These are phyloP conservation scores for Daldinia concentrica DNA, from an alignment of 495 filamentous ascomycete species.

Conservation along the genomic window DNA sequence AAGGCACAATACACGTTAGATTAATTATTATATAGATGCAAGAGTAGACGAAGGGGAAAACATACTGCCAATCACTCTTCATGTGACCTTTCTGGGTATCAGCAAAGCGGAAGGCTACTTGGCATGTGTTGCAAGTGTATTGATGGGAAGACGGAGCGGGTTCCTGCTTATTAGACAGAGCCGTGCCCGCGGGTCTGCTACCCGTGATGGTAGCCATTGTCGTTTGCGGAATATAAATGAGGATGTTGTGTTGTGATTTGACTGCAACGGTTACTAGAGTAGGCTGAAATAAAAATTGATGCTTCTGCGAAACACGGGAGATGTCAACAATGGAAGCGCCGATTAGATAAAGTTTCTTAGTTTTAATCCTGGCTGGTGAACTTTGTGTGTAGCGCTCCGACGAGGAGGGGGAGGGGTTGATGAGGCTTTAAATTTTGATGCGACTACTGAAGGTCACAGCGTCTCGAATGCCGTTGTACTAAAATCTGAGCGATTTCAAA, in stretches of 20 bases:
- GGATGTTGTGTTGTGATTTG: background rate
- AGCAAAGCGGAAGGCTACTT: conserved; percentile 91
- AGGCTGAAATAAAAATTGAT: background rate
- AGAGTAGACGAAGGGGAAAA: conserved; percentile 34
- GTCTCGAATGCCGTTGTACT: conserved; percentile 6
- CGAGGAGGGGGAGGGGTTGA: conserved; percentile 30
- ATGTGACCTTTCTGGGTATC: conserved; percentile 96
- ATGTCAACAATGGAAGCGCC: conserved; percentile 15
- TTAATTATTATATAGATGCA: conserved; percentile 7
- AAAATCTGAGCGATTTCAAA: conserved; percentile 1
- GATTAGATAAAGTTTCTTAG: conserved; percentile 9
- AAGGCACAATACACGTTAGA: conserved; percentile 24
- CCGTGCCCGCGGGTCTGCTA: conserved; percentile 49
- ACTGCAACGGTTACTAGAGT: background rate
- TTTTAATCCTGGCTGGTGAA: background rate
- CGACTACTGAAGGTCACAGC: conserved; percentile 6
- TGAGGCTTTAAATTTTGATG: conserved; percentile 42
- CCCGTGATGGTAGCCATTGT: conserved; percentile 65
- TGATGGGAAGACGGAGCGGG: conserved; percentile 70
- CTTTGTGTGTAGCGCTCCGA: background rate
- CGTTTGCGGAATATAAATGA: conserved; percentile 2
- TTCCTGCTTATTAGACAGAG: conserved; percentile 47
- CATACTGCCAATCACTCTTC: conserved; percentile 98
- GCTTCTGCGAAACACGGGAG: conserved; percentile 15
- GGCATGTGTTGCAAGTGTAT: conserved; percentile 97